A percentile compares a stretch with the other conserved stretches of the same genome.
Evolutionary conservation across 768 basidiomycete species (phyloP).

Genomic region (Lyophyllum decastes): DNA sequence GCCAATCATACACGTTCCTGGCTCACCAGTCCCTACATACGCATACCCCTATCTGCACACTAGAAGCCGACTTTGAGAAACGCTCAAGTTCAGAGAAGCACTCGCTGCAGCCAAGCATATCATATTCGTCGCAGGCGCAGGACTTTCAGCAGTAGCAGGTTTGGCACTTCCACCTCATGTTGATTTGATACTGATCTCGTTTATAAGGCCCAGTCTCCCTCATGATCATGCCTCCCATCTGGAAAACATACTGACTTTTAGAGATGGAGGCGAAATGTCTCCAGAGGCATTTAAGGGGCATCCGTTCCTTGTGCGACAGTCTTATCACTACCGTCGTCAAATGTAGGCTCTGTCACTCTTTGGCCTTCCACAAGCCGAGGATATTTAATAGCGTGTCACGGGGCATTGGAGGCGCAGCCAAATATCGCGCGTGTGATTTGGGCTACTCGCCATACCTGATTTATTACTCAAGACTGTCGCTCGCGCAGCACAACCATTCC

Average conservation of each 20-base stretch:
- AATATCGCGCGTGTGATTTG: conserved; percentile 43
- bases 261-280: conserved; percentile 22
- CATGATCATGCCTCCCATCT: too few species aligned
- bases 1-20: too few species aligned
- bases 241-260: background rate
- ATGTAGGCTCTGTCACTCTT: conserved; percentile 16
- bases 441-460: conserved; percentile 33
- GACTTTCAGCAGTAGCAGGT: conserved; percentile 24
- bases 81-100: conserved; percentile 3
- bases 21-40: too few species aligned
- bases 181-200: conserved; percentile 16
- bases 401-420: conserved; percentile 32
- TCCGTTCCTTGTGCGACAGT: conserved; percentile 38
- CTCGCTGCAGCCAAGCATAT: conserved; percentile 16
- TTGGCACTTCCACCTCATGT: background rate
- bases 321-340: conserved; percentile 37
- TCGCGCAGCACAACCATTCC: conserved; percentile 19
- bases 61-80: background rate
- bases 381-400: conserved; percentile 4
- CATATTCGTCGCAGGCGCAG: conserved; percentile 21
- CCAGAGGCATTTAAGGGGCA: conserved; percentile 31
- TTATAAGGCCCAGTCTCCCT: conserved; percentile 22
- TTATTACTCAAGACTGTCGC: conserved; percentile 24
- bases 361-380: background rate
- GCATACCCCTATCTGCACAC: too few species aligned